Conservation (phyloP, 2,329 filamentous ascomycete genomes). For the Cadophora sp. region DNA sequence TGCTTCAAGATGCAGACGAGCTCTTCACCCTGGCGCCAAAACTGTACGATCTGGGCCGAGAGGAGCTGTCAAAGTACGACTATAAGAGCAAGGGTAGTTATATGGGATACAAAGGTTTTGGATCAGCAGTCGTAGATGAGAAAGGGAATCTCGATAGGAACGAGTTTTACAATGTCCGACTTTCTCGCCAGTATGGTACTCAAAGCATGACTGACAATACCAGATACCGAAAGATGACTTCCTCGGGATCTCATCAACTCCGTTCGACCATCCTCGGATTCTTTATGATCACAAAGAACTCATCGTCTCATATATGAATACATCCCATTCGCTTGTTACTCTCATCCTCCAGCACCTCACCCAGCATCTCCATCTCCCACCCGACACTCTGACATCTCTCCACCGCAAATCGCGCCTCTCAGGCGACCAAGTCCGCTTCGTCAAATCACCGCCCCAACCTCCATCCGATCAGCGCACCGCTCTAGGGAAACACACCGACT, state of each 20-base stretch:
- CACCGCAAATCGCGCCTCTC: conserved; percentile 31
- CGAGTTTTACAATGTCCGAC: conserved; percentile 41
- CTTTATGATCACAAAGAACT: conserved; percentile 29
- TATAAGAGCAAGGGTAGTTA: conserved; percentile 45
- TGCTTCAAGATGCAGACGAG: conserved; percentile 33
- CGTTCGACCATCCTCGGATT: conserved; percentile 36
- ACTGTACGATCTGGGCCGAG: conserved; percentile 48
- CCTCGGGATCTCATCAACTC: conserved; percentile 29
- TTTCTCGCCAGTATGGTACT: background rate
- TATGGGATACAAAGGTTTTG: conserved; percentile 39
- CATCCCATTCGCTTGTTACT: conserved; percentile 33
- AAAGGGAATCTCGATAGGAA: conserved; percentile 39
- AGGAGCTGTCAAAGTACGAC: conserved; percentile 62
- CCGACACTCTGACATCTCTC: conserved; percentile 30
- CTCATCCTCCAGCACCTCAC: conserved; percentile 37
- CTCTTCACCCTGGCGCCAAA: conserved; percentile 34
- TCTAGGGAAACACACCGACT: conserved; percentile 47
- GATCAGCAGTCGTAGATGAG: conserved; percentile 35
- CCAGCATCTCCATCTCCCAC: conserved; percentile 37
- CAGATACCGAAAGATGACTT: conserved; percentile 42
- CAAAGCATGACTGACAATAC: background rate
- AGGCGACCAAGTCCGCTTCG: conserved; percentile 39
- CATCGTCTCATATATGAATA: conserved; percentile 33
- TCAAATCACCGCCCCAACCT: conserved; percentile 40
- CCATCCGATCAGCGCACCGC: conserved; percentile 33